These are phyloP conservation scores for Wickerhamiella lipophila DNA, from an alignment of 805 yeast genomes.

Conservation along the genomic window DNA sequence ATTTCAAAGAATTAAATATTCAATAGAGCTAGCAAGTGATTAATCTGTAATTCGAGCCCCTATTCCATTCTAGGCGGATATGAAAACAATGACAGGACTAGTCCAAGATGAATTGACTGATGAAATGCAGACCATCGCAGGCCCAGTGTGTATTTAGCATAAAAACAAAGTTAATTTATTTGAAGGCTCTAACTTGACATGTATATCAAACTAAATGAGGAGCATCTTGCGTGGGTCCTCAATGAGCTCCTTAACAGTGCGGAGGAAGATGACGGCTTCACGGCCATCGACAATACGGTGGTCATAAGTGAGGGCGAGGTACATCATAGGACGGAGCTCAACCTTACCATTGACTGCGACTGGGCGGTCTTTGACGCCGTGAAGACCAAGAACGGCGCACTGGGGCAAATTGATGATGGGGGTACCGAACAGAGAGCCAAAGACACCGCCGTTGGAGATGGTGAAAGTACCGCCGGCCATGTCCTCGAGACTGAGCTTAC, in stretches of 20 bases:
- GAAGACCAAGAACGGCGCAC: slow-evolving; percentile 94
- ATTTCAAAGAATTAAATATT: slow-evolving; percentile 29
- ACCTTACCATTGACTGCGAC: slow-evolving; percentile 92
- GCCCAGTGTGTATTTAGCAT: not conserved
- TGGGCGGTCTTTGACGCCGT: slow-evolving; percentile 95
- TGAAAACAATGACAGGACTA: too few relatives aligned
- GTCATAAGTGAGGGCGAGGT: slow-evolving; percentile 94
- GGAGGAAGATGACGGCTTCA: slow-evolving; percentile 96
- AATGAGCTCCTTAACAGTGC: slow-evolving; percentile 88
- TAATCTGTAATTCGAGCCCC: not conserved
- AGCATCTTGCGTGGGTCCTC: slow-evolving; percentile 99
- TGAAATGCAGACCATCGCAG: not conserved
- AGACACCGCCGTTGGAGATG: slow-evolving; percentile 97
- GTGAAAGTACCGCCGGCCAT: slow-evolving; percentile 99
- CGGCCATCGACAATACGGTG: slow-evolving; percentile 97
- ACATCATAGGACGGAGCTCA: slow-evolving; percentile 98
- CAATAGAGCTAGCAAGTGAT: not conserved
- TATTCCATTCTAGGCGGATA: too few relatives aligned
- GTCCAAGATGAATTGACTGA: not conserved
- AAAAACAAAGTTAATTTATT: not conserved
- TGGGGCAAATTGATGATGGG: slow-evolving; percentile 98
- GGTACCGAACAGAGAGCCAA: slow-evolving; percentile 94
- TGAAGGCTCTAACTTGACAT: not conserved
- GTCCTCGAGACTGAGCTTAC: slow-evolving; percentile 90
- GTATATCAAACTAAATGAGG: slow-evolving; percentile 27